Base-by-base conservation (phyloP, 257 asterid genomes). In the Verbascum thapsus region DNA sequence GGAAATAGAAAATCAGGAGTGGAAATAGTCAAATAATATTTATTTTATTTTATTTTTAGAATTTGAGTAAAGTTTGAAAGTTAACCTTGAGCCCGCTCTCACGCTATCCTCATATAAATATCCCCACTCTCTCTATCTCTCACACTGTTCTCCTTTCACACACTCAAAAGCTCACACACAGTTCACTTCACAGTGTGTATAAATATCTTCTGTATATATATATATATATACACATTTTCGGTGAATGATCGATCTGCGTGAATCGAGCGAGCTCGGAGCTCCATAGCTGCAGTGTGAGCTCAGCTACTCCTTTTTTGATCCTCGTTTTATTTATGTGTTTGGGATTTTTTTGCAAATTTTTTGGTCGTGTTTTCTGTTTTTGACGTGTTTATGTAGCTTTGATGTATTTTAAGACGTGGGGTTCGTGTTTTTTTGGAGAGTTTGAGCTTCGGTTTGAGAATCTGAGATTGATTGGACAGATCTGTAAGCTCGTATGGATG, bases 81-180 rank as follows among this genome's bases (percentile, higher is more conserved):
- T 63, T 58, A n/a, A 69, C 78, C 58, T 69, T 66, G 70, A 69
- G 80, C 94, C 91, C 96, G 91, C 96, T 75, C 89, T 76, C 81
- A 71, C 78, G 59, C 86, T 44, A 71, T 73, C 20, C 65, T 52
- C 51, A 64, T 20, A 44, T 22, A 32, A 32, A 6, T 49, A 71
- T 35, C 8, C 58, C 5, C 49, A 10, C 48, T 19, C 69, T 51
- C 64, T 41, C 48, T 19, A 66, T 51, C 64, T 41, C 65, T 4
- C 61, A 57, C 79, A 48, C 48, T 35, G 71, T 63, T 78, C 58
- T n/a, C 59, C 47, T 38, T 57, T 20, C 69, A 16, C 78, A 18
- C 80, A 32, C 75, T 11, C 78, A 47, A 68, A 13, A 61, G 15
- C 68, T 13, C 71, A 12, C 74, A 3, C 49, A 23, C 74, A 9